A percentile compares a stretch with the other conserved stretches of the same genome.
Evolutionary conservation across 139 green algal genomes (phyloP).

Genomic region (Chlorella sorokiniana): DNA sequence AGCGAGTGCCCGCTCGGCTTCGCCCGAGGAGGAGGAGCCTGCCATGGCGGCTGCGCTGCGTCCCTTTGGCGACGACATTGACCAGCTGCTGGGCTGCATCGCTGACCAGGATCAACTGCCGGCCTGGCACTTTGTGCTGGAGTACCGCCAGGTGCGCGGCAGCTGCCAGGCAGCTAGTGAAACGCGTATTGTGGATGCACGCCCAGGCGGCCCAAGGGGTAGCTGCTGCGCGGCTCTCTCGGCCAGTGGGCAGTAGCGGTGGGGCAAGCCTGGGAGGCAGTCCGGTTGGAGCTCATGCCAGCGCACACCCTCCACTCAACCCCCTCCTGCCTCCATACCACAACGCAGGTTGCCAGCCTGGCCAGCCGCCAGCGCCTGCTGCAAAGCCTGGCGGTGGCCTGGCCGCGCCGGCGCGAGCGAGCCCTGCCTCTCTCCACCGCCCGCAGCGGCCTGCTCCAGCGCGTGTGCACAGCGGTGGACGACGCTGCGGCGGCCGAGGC

Average conservation of each 20-base stretch:
- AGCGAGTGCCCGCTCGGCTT: too few species aligned
- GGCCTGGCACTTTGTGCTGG: slow-evolving; percentile 22
- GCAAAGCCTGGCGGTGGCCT: background rate
- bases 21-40: background rate
- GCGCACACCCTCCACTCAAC: background rate
- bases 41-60: slow-evolving; percentile 5
- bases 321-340: background rate
- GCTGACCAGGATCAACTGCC: background rate
- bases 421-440: background rate
- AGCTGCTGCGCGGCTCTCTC: too few species aligned
- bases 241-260: too few species aligned
- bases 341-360: slow-evolving; percentile 5
- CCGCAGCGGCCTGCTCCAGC: slow-evolving; percentile 13
- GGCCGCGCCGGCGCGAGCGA: background rate
- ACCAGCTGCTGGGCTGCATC: background rate
- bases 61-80: background rate
- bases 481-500: too few species aligned
- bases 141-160: slow-evolving; percentile 5
- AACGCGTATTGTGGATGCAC: too few species aligned
- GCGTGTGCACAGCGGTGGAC: background rate
- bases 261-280: too few species aligned
- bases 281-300: too few species aligned
- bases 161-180: too few species aligned
- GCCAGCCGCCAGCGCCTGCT: slow-evolving; percentile 19
- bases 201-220: too few species aligned